Percentiles rank a stretch among this genome's conserved stretches.
phyloP scores from a whole-genome alignment of 2,329 filamentous ascomycete genomes.

The Ophiostoma angusticollis region DNA sequence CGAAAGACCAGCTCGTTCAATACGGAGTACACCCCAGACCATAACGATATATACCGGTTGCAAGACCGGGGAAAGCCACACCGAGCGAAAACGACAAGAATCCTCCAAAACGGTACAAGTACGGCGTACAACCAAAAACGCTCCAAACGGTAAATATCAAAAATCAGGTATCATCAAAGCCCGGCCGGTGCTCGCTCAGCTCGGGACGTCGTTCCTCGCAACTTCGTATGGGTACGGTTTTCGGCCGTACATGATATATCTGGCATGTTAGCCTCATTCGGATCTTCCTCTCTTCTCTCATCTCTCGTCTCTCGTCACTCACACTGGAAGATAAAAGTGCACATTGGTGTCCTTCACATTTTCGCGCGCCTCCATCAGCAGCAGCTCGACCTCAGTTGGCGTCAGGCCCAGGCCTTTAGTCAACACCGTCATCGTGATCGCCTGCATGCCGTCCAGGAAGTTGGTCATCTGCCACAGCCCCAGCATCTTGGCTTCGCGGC shows the following conservation, averaged over 20 bases:
- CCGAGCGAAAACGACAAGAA: too few relatives aligned
- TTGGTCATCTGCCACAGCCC: constrained; percentile 20
- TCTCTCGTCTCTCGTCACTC: too few relatives aligned
- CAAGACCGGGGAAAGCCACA: too few relatives aligned
- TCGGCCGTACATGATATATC: constrained; percentile 15
- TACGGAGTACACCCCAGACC: too few relatives aligned
- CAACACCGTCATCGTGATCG: constrained; percentile 17
- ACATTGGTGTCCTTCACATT: constrained; percentile 14
- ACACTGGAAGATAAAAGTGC: constrained; percentile 15
- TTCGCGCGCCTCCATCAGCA: constrained; percentile 15
- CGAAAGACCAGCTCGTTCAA: too few relatives aligned
- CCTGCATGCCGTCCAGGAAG: constrained; percentile 18
- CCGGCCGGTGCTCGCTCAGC: too few relatives aligned
- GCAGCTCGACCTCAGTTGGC: constrained; percentile 16
- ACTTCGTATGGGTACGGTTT: constrained; percentile 10
- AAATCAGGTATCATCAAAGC: too few relatives aligned
- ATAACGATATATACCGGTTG: too few relatives aligned
- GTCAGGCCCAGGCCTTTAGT: constrained; percentile 18
- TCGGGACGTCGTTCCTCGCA: background rate
- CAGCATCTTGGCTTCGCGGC: constrained; percentile 17
- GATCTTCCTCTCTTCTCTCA: too few relatives aligned
- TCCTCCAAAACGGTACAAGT: too few relatives aligned
- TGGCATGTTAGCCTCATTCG: background rate
- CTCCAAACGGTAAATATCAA: too few relatives aligned
- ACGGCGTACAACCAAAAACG: too few relatives aligned